phyloP scores from a whole-genome alignment of 257 asterid genomes.

The Mitragyna speciosa region DNA sequence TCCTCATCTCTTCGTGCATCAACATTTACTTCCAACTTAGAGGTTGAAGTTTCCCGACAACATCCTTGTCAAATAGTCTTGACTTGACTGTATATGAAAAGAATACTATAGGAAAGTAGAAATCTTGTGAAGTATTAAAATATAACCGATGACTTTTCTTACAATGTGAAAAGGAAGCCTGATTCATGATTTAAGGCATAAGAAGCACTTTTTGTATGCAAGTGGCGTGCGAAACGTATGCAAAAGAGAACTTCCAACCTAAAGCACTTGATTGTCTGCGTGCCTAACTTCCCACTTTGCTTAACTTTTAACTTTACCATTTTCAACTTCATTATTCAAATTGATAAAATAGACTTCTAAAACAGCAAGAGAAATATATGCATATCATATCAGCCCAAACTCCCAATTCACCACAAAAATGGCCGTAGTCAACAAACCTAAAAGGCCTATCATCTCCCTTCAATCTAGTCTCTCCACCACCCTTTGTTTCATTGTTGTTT shows the following conservation, averaged over 20 bases:
- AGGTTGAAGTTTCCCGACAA: no score
- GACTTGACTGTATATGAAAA: not conserved
- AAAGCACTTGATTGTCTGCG: conserved; percentile 35
- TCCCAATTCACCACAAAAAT: conserved; percentile 25
- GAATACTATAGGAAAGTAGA: not conserved
- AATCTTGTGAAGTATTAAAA: not conserved
- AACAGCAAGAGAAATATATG: conserved; percentile 1
- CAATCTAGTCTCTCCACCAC: conserved; percentile 67
- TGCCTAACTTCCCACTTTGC: conserved; percentile 55
- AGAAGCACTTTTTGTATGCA: not conserved
- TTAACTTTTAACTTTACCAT: conserved; percentile 33
- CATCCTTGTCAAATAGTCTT: no score
- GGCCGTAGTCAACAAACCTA: conserved; percentile 51
- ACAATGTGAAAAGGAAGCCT: not conserved
- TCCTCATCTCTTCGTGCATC: no score
- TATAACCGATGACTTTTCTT: not conserved
- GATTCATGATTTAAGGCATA: not conserved
- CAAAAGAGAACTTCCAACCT: conserved; percentile 30
- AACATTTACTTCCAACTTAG: no score
- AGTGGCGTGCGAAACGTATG: conserved; percentile 42
- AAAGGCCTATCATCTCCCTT: conserved; percentile 44
- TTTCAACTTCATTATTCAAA: conserved; percentile 14
- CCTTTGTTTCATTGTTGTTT: conserved; percentile 71
- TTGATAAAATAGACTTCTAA: not conserved
- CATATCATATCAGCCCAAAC: conserved; percentile 16